Evolutionary conservation across 768 basidiomycete species (phyloP), one percentile per base, ranked within the genome.

Genomic region (Rhodosporidiobolus sp.): DNA sequence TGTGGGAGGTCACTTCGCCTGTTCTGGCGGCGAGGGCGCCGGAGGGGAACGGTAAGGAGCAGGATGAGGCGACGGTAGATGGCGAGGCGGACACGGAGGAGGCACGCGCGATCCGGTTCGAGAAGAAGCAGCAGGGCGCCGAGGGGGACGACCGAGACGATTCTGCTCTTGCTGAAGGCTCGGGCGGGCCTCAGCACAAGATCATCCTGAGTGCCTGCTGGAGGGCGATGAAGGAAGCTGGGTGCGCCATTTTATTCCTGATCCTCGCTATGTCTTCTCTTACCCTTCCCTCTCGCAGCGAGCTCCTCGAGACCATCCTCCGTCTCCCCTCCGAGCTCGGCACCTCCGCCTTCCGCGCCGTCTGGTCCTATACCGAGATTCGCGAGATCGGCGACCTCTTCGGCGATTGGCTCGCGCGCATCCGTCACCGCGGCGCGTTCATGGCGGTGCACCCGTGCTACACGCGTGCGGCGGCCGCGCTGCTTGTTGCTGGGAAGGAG

Each of bases 231-330:
- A 76, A 76, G 58, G 74, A 76, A 28, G 70, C 70, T 6, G 61
- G 69, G 74, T 69, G 26, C 60, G 69, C 54, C 17, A 5, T 11
- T 2, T 20, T 24, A 8, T 30, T 35, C 19, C 16, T 20, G 19
- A 0, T 16, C 3, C 11, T 26, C 16, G 1, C n/a, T 3, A n/a
- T 19, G 4, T 7, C 20, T 2, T 3, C n/a, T 24, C 28, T 16
- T 60, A 8, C 20, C 11, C 28, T 3, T 5, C 22, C 0, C 26
- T 2, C 30, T 4, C 28, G 17, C 35, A 72, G 74, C 26, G 74
- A 76, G 46, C 72, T 76, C 12, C 65, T 76, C 48, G 75, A 76
- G 46, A 76, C 75, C 12, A 63, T 76, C 10, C 66, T 76, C 5
- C 69, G 75, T 10, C 35, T 70, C 11, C 75, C 68, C 0, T 73